Percentiles rank a stretch among this genome's conserved stretches.
Evolutionary conservation across 495 filamentous ascomycete genomes (phyloP).

Genomic region (Aspergillus mulundensis): DNA sequence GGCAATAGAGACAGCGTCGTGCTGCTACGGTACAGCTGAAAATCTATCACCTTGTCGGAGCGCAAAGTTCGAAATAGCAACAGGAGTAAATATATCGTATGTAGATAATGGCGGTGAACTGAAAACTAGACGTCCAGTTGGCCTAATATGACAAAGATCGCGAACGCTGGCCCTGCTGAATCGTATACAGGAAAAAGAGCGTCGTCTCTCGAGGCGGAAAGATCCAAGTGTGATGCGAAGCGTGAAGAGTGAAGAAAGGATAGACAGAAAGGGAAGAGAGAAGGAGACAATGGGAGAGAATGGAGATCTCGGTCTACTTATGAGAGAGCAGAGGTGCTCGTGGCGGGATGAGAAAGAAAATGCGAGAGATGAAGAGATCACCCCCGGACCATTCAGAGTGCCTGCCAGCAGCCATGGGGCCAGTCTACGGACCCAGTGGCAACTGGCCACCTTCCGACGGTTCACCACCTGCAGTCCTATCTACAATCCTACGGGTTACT

Average conservation of each 20-base stretch:
- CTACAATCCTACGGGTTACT: too few relatives aligned
- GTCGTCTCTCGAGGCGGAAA: neutral
- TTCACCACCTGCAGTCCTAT: too few relatives aligned
- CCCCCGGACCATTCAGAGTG: neutral
- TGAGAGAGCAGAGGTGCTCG: too few relatives aligned
- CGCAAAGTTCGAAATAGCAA: constrained; percentile 4
- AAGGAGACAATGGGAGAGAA: too few relatives aligned
- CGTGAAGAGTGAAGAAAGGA: neutral
- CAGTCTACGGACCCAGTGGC: too few relatives aligned
- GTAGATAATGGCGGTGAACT: constrained; percentile 9
- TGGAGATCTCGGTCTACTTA: neutral
- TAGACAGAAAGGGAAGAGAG: neutral
- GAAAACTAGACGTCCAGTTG: constrained; percentile 9
- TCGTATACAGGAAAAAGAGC: neutral
- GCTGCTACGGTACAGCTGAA: constrained; percentile 18
- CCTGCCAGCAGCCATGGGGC: too few relatives aligned
- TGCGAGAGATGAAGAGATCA: neutral
- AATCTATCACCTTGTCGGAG: constrained; percentile 5
- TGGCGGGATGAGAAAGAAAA: neutral
- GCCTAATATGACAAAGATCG: constrained; percentile 11
- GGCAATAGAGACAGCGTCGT: neutral
- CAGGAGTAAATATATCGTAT: constrained; percentile 15
- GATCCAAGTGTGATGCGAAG: neutral
- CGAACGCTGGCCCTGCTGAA: neutral
- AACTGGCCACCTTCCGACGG: neutral